These are phyloP conservation scores for Talaromyces sp. DNA, from an alignment of 2,329 filamentous ascomycete genomes.

Conservation along the genomic window DNA sequence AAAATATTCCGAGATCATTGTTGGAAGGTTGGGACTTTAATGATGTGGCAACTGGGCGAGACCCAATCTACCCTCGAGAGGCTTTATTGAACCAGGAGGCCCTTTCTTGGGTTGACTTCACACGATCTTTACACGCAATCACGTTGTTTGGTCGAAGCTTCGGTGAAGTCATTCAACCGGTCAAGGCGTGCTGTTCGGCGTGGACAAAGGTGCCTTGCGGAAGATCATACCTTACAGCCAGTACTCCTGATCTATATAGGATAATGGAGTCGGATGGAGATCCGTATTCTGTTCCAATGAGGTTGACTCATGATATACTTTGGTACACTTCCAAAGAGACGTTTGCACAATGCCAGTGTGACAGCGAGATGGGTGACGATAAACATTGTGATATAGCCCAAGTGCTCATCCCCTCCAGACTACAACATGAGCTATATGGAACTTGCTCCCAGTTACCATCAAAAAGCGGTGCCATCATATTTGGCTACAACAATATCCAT, in stretches of 20 bases:
- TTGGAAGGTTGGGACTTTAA: slow-evolving; percentile 33
- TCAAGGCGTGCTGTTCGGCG: slow-evolving; percentile 19
- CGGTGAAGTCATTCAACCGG: slow-evolving; percentile 27
- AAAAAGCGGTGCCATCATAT: slow-evolving; percentile 15
- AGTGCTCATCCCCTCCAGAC: slow-evolving; percentile 15
- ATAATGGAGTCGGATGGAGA: slow-evolving; percentile 29
- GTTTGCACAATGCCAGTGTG: slow-evolving; percentile 6
- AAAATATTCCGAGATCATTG: slow-evolving; percentile 16
- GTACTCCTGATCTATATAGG: slow-evolving; percentile 25
- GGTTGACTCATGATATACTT: slow-evolving; percentile 19
- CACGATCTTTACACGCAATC: slow-evolving; percentile 25
- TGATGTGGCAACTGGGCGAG: slow-evolving; percentile 22
- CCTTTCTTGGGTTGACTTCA: slow-evolving; percentile 32
- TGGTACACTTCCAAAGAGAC: slow-evolving; percentile 19
- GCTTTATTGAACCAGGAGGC: slow-evolving; percentile 20
- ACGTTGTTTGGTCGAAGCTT: slow-evolving; percentile 27
- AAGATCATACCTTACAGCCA: slow-evolving; percentile 30
- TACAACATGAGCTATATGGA: slow-evolving; percentile 4
- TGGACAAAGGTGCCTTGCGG: slow-evolving; percentile 28
- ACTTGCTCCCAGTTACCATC: background rate
- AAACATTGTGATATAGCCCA: slow-evolving; percentile 9
- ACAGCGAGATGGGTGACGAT: background rate
- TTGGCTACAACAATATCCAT: slow-evolving; percentile 20
- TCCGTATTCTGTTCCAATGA: slow-evolving; percentile 18
- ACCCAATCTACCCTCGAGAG: slow-evolving; percentile 23